phyloP scores from a whole-genome alignment of 345 rosid species.

The Euphorbia pulcherrima region DNA sequence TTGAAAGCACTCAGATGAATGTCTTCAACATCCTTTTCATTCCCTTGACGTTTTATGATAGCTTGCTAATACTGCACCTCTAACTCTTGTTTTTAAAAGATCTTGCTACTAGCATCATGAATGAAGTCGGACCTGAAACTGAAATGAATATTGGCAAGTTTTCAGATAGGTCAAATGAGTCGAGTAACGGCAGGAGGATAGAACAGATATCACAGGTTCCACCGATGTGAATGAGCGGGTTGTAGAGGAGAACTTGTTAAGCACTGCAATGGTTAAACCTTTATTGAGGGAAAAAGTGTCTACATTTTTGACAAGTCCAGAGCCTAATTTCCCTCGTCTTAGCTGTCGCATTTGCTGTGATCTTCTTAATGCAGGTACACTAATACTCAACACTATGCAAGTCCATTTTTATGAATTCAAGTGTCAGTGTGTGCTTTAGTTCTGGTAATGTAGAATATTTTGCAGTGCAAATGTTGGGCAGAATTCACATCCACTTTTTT shows the following conservation, averaged over 20 bases:
- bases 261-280: constrained; percentile 20
- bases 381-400: neutral
- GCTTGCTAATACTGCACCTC: neutral
- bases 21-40: neutral
- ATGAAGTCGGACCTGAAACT: constrained; percentile 30
- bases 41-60: neutral
- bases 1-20: constrained; percentile 18
- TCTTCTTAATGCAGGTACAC: constrained; percentile 87
- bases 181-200: constrained; percentile 21
- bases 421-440: neutral
- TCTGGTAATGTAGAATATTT: neutral
- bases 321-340: constrained; percentile 52
- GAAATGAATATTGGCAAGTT: constrained; percentile 28
- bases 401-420: neutral
- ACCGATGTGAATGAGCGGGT: constrained; percentile 20
- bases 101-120: constrained; percentile 26
- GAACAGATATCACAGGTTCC: constrained; percentile 27
- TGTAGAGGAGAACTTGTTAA: constrained; percentile 31
- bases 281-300: constrained; percentile 37
- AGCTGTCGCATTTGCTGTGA: constrained; percentile 57
- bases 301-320: constrained; percentile 48
- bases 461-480: neutral
- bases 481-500: neutral
- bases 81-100: constrained; percentile 19
- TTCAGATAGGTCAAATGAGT: constrained; percentile 31